Base-by-base conservation (phyloP, 2,329 filamentous ascomycete genomes). In the Paraphaeosphaeria sporulosa region DNA sequence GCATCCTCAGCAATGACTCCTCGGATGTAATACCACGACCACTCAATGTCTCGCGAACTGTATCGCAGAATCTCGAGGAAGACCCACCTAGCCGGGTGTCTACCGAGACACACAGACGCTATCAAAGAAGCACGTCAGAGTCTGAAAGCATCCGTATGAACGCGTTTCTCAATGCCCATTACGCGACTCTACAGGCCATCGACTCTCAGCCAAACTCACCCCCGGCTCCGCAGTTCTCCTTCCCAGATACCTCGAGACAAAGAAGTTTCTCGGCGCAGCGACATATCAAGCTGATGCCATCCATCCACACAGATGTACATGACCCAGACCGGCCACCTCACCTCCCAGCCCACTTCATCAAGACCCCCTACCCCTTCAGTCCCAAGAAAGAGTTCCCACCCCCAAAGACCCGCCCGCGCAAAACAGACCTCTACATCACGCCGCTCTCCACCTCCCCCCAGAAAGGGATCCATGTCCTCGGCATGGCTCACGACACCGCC, bases 161-260 rank as follows among this genome's bases (percentile, higher is more conserved):
- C 56, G 73, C 70, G 0, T 71, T 74, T 23, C 63, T 75, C 12
- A 68, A 72, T n/a, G 70, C 69, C 0, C 73, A 76, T 47, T 64
- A 65, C 4, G 66, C 64, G 23, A 74, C 73, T 1, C 70, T 75
- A 69, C 65, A 64, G 19, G 71, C 68, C 0, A 59, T 76, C 2
- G 71, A 74, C 32, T 60, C 68, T 9, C 65, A 65, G 1, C 66
- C 70, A 10, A 59, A 63, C 58, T 27, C 42, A 51, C 25, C 27
- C 42, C 12, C 62, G 57, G 23, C 53, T 59, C 36, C 61, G 21
- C 60, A 57, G 15, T 42, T 48, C 0, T 57, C 55, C 3, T 62
- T 55, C n/a, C 40, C 50, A 1, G 51, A 63, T 1, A 55, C 60
- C 27, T 60, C 64, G 0, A 66, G 62, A 54, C 40, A 59, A 2